Conservation (phyloP, 2,329 filamentous ascomycete species). For the Niveomyces coronatus region DNA sequence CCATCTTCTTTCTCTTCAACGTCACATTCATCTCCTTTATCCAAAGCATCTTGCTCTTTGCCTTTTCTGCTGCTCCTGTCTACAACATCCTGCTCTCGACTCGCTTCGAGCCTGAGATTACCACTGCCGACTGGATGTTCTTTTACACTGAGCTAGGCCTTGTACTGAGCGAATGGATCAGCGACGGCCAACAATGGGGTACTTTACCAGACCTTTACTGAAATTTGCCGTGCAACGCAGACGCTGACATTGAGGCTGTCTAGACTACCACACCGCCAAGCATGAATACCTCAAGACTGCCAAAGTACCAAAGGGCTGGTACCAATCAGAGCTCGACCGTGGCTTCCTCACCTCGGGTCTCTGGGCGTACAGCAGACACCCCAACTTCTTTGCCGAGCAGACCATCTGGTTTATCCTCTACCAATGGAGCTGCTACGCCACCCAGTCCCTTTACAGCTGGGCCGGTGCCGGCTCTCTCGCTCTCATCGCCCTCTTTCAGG, state of each 20-base stretch:
- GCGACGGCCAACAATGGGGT: conserved; percentile 91
- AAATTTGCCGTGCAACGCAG: too few relatives aligned
- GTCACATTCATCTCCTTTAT: conserved; percentile 76
- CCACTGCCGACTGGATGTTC: conserved; percentile 37
- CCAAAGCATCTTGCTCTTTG: conserved; percentile 73
- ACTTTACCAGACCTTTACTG: conserved; percentile 23
- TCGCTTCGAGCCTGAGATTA: conserved; percentile 44
- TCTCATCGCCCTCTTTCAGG: conserved; percentile 77
- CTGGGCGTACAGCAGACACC: conserved; percentile 82
- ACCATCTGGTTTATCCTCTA: conserved; percentile 82
- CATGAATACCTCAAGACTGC: conserved; percentile 61
- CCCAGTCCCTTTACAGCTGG: conserved; percentile 67
- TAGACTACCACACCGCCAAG: conserved; percentile 76
- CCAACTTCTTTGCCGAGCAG: conserved; percentile 92
- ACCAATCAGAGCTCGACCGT: conserved; percentile 70
- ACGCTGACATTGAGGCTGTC: too few relatives aligned
- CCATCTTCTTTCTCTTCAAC: conserved; percentile 75
- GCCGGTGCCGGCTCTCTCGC: conserved; percentile 56
- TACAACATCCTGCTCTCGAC: conserved; percentile 73
- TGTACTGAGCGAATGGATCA: conserved; percentile 61
- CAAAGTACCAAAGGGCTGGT: conserved; percentile 55
- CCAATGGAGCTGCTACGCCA: conserved; percentile 73
- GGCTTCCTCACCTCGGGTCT: conserved; percentile 80
- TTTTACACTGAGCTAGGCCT: conserved; percentile 37
- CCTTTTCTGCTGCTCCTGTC: conserved; percentile 63